Evolutionary conservation across 768 basidiomycete genomes (phyloP).

Genomic region (Jaapia argillacea): DNA sequence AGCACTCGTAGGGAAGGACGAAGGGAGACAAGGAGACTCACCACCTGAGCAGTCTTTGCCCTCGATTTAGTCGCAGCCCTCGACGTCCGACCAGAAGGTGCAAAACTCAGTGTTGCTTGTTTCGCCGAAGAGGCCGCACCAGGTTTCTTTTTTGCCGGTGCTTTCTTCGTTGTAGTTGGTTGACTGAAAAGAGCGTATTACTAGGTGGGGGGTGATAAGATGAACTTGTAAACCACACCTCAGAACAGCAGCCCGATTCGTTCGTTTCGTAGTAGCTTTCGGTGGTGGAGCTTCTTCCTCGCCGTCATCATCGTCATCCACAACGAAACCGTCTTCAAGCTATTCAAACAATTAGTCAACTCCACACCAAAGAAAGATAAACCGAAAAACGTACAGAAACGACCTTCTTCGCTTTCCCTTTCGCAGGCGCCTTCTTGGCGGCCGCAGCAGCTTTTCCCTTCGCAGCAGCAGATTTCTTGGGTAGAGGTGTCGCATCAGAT

Average conservation of each 20-base stretch:
- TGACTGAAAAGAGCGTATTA: conserved; percentile 24
- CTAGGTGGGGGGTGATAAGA: background rate
- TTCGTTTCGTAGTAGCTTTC: conserved; percentile 33
- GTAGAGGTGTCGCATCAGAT: conserved; percentile 10
- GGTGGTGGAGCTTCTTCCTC: conserved; percentile 37
- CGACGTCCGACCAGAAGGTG: conserved; percentile 43
- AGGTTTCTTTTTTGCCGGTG: conserved; percentile 37
- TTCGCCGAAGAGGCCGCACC: conserved; percentile 23
- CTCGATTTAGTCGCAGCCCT: conserved; percentile 64
- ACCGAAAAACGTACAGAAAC: conserved; percentile 7
- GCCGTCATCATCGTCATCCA: conserved; percentile 43
- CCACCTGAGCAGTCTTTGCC: conserved; percentile 43
- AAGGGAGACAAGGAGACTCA: too few relatives aligned
- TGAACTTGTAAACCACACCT: conserved; percentile 31
- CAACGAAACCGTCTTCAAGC: conserved; percentile 45
- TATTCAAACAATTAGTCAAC: conserved; percentile 12
- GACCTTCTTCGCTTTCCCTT: conserved; percentile 26
- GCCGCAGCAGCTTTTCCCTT: conserved; percentile 23
- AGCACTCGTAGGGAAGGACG: too few relatives aligned
- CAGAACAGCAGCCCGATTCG: conserved; percentile 53
- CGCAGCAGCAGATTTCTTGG: conserved; percentile 20
- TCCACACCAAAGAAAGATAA: background rate
- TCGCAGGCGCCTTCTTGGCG: conserved; percentile 23
- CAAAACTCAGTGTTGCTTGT: conserved; percentile 54
- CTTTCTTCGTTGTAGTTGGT: conserved; percentile 34